These are phyloP conservation scores for Fusarium solani-melongenae DNA, from an alignment of 2,329 filamentous ascomycete genomes.

Conservation along the genomic window DNA sequence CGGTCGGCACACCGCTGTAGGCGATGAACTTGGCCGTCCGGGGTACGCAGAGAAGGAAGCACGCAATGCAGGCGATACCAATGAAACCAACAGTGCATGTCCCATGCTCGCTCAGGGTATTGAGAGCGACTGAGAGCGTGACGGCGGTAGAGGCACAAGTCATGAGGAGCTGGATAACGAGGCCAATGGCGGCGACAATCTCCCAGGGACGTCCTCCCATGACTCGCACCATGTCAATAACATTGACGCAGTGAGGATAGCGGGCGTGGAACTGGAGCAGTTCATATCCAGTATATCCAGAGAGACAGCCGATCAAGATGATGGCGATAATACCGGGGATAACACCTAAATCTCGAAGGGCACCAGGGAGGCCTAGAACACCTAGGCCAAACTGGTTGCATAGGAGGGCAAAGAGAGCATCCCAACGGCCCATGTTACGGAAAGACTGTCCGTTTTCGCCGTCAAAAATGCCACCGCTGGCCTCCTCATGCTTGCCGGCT, in stretches of 20 bases:
- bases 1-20: background rate
- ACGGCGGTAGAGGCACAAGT: conserved; percentile 5
- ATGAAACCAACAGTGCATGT: conserved; percentile 4
- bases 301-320: conserved; percentile 69
- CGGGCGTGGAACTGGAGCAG: conserved; percentile 73
- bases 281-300: conserved; percentile 62
- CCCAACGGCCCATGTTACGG: conserved; percentile 25
- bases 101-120: background rate
- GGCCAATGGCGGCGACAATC: background rate
- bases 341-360: conserved; percentile 73
- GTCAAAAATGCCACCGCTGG: conserved; percentile 7
- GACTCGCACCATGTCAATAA: conserved; percentile 73
- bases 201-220: conserved; percentile 44
- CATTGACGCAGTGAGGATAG: conserved; percentile 73
- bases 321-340: conserved; percentile 74
- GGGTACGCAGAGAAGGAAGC: background rate
- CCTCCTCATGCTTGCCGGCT: background rate
- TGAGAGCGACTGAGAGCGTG: conserved; percentile 4
- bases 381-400: conserved; percentile 37
- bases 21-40: conserved; percentile 9
- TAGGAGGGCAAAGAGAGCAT: conserved; percentile 19
- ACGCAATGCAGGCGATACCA: background rate
- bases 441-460: conserved; percentile 21
- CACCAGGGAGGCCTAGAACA: conserved; percentile 74
- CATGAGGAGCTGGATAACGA: conserved; percentile 7